Evolutionary conservation across 805 yeast species (phyloP), one percentile per base, ranked within the genome.

Genomic region (Candida oleophila): DNA sequence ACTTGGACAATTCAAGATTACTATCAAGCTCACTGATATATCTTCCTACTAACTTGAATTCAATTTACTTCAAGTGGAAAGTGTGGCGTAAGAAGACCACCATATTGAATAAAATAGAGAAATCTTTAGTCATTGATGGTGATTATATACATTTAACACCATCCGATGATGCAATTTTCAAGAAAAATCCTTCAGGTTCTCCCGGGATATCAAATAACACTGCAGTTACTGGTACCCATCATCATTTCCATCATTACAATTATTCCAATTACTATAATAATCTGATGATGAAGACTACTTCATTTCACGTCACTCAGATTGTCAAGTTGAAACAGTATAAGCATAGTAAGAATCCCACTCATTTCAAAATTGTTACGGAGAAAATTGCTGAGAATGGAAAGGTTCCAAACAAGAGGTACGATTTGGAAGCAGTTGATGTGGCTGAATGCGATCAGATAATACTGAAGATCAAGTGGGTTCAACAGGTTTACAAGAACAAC

Each of bases 51-150:
- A 68, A 61, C 35, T 53, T 69, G 33, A 72, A 68, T 47, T 77
- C 85, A 2, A 81, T 89, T 3, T 89, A 89, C 59, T 85, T 85
- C 59, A 87, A 87, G 56, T 92, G 90, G 79, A 83, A 81, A 15
- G 96, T 92, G 0, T 88, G 89, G 87, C 76, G 97, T 57, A 80
- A 94, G 49, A 92, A 91, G 56, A 91, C 90, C 19, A 83, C 95
- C 0, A 83, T 92, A 53, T 80, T 87, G 48, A 82, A 82, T 47
- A 77, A 90, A 45, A 88, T 88, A 50, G 96, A 90, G 55, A 81
- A 94, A 55, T 80, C 90, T 0, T 71, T 92, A 28, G 90, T 94
- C 1, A 80, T 92, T 34, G 98, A 92, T 64, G 98, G 97, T n/a
- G 96, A 89, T 56, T 90, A 89, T 57, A 81, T 92, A 12, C 92